Conservation (phyloP, 2,329 filamentous ascomycete genomes). For the Gaeumannomyces tritici region DNA sequence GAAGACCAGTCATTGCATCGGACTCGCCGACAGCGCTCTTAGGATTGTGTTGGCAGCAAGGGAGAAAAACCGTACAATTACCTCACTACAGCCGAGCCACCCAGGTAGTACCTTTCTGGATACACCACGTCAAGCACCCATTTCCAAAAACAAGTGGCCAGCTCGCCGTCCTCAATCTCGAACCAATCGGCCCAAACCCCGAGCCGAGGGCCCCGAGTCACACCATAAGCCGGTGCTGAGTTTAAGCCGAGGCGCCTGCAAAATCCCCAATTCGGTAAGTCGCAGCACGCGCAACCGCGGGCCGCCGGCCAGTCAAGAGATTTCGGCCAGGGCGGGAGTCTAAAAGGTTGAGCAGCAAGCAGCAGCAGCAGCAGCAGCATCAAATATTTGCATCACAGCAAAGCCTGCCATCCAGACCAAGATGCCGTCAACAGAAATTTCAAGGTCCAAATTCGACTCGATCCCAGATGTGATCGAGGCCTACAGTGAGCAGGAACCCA, state of each 20-base stretch:
- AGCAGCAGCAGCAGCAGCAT: neutral
- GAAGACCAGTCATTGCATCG: neutral
- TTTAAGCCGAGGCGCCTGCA: neutral
- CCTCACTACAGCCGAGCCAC: no score
- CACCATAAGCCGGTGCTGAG: neutral
- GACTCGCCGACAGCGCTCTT: no score
- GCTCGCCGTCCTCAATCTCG: no score
- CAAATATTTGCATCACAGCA: neutral
- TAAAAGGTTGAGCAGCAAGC: neutral
- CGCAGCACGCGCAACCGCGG: neutral
- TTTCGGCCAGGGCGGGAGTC: neutral
- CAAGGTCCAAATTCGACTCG: conserved; percentile 47
- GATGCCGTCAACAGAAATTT: conserved; percentile 44
- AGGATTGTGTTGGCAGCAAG: no score
- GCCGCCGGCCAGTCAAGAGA: neutral
- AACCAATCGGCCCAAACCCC: neutral
- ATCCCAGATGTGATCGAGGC: conserved; percentile 56
- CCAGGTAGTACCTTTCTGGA: no score
- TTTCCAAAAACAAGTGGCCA: no score
- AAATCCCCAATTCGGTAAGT: neutral
- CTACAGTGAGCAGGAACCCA: conserved; percentile 46
- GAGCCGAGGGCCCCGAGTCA: neutral
- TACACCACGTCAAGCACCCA: neutral
- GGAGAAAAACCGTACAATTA: neutral
- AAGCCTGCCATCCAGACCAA: neutral